phyloP scores from a whole-genome alignment of 1,139 yeast species.

The Candida sanyaensis region DNA sequence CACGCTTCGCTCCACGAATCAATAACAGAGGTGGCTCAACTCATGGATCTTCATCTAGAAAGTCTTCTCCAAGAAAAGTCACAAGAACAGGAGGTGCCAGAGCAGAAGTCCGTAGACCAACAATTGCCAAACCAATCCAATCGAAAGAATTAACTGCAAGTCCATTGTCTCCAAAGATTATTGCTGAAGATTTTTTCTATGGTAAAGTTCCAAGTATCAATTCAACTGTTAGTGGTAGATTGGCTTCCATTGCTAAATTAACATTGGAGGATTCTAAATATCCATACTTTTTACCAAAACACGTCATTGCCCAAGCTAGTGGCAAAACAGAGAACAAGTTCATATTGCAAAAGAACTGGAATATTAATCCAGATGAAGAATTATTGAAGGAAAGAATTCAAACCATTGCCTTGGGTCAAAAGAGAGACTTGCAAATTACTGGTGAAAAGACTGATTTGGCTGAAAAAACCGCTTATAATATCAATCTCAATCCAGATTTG shows the following conservation, averaged over 20 bases:
- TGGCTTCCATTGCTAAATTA: conserved; percentile 45
- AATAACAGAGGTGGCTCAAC: conserved; percentile 5
- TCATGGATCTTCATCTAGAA: conserved; percentile 5
- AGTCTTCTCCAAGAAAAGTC: conserved; percentile 4
- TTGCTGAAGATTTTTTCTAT: conserved; percentile 37
- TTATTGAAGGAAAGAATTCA: conserved; percentile 28
- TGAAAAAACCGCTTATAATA: conserved; percentile 14
- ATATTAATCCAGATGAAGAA: conserved; percentile 26
- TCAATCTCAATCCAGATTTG: conserved; percentile 36
- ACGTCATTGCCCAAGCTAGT: conserved; percentile 30
- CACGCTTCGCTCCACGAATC: not conserved
- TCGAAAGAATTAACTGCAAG: conserved; percentile 18
- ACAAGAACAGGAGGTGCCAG: conserved; percentile 3
- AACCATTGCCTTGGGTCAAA: conserved; percentile 38
- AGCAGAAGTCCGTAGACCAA: conserved; percentile 9
- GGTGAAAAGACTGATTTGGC: conserved; percentile 12
- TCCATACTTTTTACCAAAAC: conserved; percentile 44
- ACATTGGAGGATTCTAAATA: conserved; percentile 41
- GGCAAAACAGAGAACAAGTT: conserved; percentile 25
- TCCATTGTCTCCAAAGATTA: conserved; percentile 25
- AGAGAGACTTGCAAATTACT: conserved; percentile 12
- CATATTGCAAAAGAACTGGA: conserved; percentile 35
- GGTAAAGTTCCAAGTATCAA: conserved; percentile 40
- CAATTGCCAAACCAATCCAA: conserved; percentile 13
- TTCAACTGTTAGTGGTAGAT: conserved; percentile 34